Evolutionary conservation across 768 basidiomycete species (phyloP).

Genomic region (Podaxis carcinomalis): DNA sequence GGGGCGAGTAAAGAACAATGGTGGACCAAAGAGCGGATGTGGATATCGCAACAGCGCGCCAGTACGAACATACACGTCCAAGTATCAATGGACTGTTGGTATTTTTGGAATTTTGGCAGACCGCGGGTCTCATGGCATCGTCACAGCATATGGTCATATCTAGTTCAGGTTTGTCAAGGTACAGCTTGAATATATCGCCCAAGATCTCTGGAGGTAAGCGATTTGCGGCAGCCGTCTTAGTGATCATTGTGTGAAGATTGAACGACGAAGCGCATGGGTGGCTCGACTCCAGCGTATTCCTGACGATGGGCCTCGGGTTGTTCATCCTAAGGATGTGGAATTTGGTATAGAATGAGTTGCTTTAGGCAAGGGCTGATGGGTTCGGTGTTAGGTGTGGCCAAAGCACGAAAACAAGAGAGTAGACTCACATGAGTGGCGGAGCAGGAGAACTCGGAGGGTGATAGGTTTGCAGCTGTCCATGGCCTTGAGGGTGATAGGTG

Average conservation of each 20-base stretch:
- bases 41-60: background rate
- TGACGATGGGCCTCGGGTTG: background rate
- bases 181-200: background rate
- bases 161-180: background rate
- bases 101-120: background rate
- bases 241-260: background rate
- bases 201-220: background rate
- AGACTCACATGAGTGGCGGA: background rate
- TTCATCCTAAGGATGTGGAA: background rate
- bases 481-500: background rate
- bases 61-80: background rate
- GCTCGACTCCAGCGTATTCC: background rate
- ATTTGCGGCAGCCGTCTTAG: background rate
- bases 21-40: background rate
- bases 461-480: background rate
- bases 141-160: background rate
- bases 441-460: background rate
- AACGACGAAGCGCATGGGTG: background rate
- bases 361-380: too few species aligned
- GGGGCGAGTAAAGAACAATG: background rate
- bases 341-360: background rate
- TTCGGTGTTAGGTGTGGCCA: background rate
- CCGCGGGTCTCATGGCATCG: background rate
- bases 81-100: background rate
- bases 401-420: background rate